Conservation (phyloP, 352 stramenopile genomes). For the Globisporangium echinulatum region DNA sequence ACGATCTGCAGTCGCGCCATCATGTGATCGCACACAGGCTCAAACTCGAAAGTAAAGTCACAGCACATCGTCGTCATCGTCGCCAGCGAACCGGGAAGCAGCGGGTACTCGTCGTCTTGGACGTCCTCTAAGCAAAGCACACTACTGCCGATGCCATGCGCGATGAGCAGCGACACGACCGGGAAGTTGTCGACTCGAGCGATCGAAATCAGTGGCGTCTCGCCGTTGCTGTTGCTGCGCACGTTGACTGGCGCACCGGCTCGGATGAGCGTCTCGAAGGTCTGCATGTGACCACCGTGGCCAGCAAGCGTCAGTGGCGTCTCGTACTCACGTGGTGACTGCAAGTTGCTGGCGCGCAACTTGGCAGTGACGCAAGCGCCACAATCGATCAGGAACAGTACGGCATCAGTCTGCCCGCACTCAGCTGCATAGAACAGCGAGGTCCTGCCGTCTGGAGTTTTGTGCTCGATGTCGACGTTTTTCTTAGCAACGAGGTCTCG, state of each 20-base stretch:
- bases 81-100: neutral
- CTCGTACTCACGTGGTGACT: neutral
- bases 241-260: neutral
- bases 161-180: neutral
- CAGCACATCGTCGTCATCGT: neutral
- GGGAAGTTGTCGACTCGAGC: neutral
- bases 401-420: too few relatives aligned
- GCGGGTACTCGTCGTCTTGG: neutral
- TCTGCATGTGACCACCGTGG: neutral
- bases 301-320: neutral
- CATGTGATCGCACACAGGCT: neutral
- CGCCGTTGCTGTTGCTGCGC: neutral
- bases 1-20: neutral
- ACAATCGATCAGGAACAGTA: too few relatives aligned
- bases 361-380: too few relatives aligned
- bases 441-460: too few relatives aligned
- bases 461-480: too few relatives aligned
- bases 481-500: too few relatives aligned
- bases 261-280: neutral
- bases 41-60: neutral
- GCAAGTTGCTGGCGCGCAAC: too few relatives aligned
- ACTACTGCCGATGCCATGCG: neutral
- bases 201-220: neutral
- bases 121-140: neutral
- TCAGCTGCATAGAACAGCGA: too few relatives aligned